Evolutionary conservation across 2,329 filamentous ascomycete species (phyloP).

Genomic region (Colletotrichum sp.): DNA sequence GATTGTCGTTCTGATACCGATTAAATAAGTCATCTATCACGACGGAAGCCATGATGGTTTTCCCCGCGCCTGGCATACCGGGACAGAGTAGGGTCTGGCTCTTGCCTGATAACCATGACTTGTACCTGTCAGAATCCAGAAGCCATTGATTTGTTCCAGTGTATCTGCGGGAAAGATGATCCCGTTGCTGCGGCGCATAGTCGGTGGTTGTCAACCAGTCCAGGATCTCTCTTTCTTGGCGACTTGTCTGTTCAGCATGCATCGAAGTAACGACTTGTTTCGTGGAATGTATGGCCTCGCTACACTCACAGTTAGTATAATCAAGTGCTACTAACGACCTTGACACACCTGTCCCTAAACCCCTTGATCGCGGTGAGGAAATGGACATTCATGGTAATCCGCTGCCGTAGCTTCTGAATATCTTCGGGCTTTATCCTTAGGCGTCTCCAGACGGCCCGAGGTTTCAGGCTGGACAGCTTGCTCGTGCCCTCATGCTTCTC

Average conservation of each 20-base stretch:
- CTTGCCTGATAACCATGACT: conserved; percentile 27
- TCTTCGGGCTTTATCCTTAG: not conserved
- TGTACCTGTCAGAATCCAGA: conserved; percentile 36
- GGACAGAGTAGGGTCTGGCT: conserved; percentile 44
- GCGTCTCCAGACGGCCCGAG: not conserved
- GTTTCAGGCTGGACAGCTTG: accelerated
- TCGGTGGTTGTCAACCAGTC: conserved; percentile 44
- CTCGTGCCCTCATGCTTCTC: too few relatives aligned
- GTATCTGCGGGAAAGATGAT: conserved; percentile 35
- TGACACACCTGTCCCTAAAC: not conserved
- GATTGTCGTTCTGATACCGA: conserved; percentile 8
- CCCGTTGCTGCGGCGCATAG: conserved; percentile 40
- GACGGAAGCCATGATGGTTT: conserved; percentile 31
- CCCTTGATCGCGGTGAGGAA: not conserved
- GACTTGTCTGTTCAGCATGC: not conserved
- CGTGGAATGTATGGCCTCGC: not conserved
- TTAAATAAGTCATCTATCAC: conserved; percentile 19
- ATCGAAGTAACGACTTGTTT: not conserved
- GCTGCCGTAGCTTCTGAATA: not conserved
- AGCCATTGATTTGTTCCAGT: conserved; percentile 47
- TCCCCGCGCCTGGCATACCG: conserved; percentile 52
- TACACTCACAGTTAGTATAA: accelerated
- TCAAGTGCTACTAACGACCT: accelerated
- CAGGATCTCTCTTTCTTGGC: conserved; percentile 23
- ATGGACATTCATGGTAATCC: not conserved